Percentiles rank a stretch among this genome's conserved stretches.
Conservation (phyloP, 2,329 filamentous ascomycete genomes). For the Ophiostoma quercus region DNA sequence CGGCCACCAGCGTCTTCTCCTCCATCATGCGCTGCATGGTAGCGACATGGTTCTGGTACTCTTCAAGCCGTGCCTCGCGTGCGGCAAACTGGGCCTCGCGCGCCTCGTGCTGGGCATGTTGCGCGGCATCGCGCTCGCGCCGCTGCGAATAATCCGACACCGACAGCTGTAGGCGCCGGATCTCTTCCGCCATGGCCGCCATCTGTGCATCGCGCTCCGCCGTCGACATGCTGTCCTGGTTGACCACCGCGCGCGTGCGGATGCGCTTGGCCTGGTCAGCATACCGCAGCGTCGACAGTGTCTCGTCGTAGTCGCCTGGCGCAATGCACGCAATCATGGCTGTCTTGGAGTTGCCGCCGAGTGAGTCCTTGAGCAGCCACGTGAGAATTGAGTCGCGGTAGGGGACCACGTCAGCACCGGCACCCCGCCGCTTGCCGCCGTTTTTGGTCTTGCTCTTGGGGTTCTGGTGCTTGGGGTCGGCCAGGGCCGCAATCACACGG, state of each 20-base stretch:
- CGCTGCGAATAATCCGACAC: slow-evolving; percentile 59
- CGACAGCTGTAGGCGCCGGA: slow-evolving; percentile 74
- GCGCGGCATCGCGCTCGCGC: slow-evolving; percentile 65
- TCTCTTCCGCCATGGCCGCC: slow-evolving; percentile 89
- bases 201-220: slow-evolving; percentile 95
- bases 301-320: slow-evolving; percentile 94
- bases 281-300: slow-evolving; percentile 89
- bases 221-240: slow-evolving; percentile 88
- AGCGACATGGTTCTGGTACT: slow-evolving; percentile 86
- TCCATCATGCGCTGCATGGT: slow-evolving; percentile 96
- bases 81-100: slow-evolving; percentile 60
- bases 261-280: slow-evolving; percentile 97
- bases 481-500: slow-evolving; percentile 88
- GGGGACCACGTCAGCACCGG: slow-evolving; percentile 65
- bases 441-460: slow-evolving; percentile 42
- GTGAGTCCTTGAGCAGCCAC: slow-evolving; percentile 88
- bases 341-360: slow-evolving; percentile 96
- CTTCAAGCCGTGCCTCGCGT: slow-evolving; percentile 79
- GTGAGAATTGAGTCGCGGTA: slow-evolving; percentile 83
- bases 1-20: slow-evolving; percentile 80
- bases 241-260: slow-evolving; percentile 87
- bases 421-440: slow-evolving; percentile 33
- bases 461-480: slow-evolving; percentile 67
- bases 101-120: slow-evolving; percentile 36
- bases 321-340: slow-evolving; percentile 99